Base-by-base conservation (phyloP, 129 eudicot genomes). In the Saposhnikovia divaricata region DNA sequence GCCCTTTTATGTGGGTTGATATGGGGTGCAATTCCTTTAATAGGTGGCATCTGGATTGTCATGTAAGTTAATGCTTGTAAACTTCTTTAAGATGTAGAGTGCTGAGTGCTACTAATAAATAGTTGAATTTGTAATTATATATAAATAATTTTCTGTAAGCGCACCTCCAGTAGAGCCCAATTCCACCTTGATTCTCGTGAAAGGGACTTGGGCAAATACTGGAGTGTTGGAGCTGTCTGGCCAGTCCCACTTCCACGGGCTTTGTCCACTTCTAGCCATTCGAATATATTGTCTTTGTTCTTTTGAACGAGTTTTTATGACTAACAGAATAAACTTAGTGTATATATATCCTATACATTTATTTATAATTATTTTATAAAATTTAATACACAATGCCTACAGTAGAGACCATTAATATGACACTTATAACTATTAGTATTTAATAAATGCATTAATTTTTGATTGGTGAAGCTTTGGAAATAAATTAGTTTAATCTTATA, bases 21-120 rank as follows among this genome's bases (percentile, higher is more conserved):
- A 38, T 95, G 99, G 92, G 99, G 99, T 79, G 91, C 99, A 31
- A 79, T 95, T 82, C 99, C 99, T 63, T 85, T 95, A 82, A 89
- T 86, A 44, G 99, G 99, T n/a, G 99, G 99, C 80, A 68, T 95
- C 42, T 95, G 99, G 99, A 73, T 95, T 79, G 79, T 95, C 53
- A 68, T 83, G 99, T 95, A 88, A 92, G 99, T 90, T 85, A 57
- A 48, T 80, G 23, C 28, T 72, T 75, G 31, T 21, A 44, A 43
- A 28, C 45, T 48, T 75, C 73, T 50, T 72, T 27, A 25, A 46
- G 42, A 65, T 76, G 4, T 11, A 44, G 34, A 11, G n/a, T n/a
- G n/a, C n/a, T n/a, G n/a, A 46, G 50, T 46, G 50, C 15, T 68
- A 19, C 43, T 46, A n/a, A 66, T 66, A 48, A 40, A 72, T 72